Base-by-base conservation (phyloP, 2,329 filamentous ascomycete genomes). In the Chaetomium olivaceum region DNA sequence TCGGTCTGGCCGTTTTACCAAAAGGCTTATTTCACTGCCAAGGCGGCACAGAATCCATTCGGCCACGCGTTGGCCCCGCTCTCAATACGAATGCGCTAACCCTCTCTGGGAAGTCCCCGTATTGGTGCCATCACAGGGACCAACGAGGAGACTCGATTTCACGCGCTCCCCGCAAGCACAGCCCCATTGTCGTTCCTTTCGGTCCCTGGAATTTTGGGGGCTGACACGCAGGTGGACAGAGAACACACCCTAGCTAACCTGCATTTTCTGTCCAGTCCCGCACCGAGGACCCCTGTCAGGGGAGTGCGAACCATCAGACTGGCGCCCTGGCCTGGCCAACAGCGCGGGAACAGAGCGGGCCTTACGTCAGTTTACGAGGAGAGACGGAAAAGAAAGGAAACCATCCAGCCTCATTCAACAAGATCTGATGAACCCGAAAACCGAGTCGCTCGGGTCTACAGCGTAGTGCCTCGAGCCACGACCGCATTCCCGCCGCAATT, bases 341-440 rank as follows among this genome's bases (percentile, higher is more conserved):
- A 51, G n/a, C 23, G n/a, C 23, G 51, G 51, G 51, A 54, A 54
- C 25, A 60, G 58, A 50, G 58, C 48, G 54, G 54, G 55, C 59
- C 54, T 62, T 62, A 65, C 63, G 63, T 65, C 63, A 62, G 58
- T 48, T 7, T 36, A 55, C 62, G 31, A 64, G 48, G 48, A 11
- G n/a, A 25, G 27, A 27, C 43, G 4, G 46, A 46, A 43, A 43
- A 31, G 21, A 52, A 64, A 39, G 27, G 6, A 25, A 48, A 14
- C 7, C 51, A 4, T 11, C 25, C 27, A 14, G 19, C 62, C 12
- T 12, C 51, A 4, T 29, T 48, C 25, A 43, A 16, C 50, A 21
- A 31, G 21, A 58, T 51, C 60, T 59, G 59, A 62, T 56, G 59
- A 66, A 56, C 64, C 21, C 19, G 5, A 36, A 25, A n/a, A 27